Evolutionary conservation across 495 filamentous ascomycete genomes (phyloP).

Genomic region (Opeltia flavorubescens): DNA sequence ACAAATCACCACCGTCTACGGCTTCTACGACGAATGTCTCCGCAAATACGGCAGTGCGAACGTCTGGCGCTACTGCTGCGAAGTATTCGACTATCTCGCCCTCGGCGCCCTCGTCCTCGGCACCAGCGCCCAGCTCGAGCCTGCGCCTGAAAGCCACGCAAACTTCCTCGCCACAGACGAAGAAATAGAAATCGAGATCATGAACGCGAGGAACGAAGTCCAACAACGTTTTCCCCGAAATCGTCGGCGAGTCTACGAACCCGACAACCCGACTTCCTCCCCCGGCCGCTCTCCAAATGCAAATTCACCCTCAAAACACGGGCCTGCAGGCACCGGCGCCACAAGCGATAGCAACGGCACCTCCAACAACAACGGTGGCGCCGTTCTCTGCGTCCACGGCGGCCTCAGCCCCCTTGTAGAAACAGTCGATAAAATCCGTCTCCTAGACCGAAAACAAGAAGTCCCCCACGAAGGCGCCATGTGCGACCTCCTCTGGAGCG

Average conservation of each 20-base stretch:
- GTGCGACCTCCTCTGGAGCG: constrained; percentile 96
- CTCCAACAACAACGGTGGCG: constrained; percentile 52
- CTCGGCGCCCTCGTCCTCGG: constrained; percentile 89
- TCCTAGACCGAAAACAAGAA: constrained; percentile 94
- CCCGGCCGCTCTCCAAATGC: constrained; percentile 22
- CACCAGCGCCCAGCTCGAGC: constrained; percentile 58
- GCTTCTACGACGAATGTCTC: constrained; percentile 97
- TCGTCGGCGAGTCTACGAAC: constrained; percentile 20
- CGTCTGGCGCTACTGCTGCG: constrained; percentile 97
- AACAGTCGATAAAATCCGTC: constrained; percentile 86
- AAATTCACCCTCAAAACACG: constrained; percentile 33
- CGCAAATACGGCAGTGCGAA: constrained; percentile 96
- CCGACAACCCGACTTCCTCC: constrained; percentile 21
- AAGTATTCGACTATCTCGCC: constrained; percentile 96
- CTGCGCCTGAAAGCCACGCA: constrained; percentile 29
- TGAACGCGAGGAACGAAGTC: constrained; percentile 66
- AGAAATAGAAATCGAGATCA: constrained; percentile 85
- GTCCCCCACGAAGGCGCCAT: constrained; percentile 97
- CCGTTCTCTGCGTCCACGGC: constrained; percentile 90
- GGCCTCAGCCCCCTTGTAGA: constrained; percentile 86
- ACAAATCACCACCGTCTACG: constrained; percentile 96
- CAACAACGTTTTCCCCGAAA: constrained; percentile 54
- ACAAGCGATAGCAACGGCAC: constrained; percentile 51
- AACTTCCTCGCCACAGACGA: constrained; percentile 38
- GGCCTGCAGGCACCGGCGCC: constrained; percentile 68